Evolutionary conservation across 768 basidiomycete genomes (phyloP).

Genomic region (Termitomyces sp.): DNA sequence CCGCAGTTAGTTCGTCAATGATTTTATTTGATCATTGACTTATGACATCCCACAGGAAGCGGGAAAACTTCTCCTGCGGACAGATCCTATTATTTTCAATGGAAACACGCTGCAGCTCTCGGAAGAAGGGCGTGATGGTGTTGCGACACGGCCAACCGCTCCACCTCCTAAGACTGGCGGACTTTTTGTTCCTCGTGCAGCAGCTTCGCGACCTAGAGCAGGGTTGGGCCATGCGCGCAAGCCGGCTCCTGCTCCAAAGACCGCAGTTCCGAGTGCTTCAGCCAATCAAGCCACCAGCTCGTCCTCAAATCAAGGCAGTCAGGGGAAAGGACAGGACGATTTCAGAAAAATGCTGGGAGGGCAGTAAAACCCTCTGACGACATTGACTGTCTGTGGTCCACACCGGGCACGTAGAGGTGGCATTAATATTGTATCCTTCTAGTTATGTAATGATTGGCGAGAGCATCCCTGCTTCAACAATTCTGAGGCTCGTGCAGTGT

Average conservation of each 20-base stretch:
- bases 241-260: constrained; percentile 21
- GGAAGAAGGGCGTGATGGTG: constrained; percentile 46
- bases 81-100: constrained; percentile 72
- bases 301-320: constrained; percentile 14
- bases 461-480: too few species aligned
- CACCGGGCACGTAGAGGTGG: neutral
- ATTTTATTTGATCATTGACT: neutral
- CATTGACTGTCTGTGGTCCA: neutral
- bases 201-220: constrained; percentile 65
- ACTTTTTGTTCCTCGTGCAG: constrained; percentile 67
- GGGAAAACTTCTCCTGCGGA: constrained; percentile 69
- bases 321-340: constrained; percentile 71
- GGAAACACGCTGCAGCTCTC: constrained; percentile 58
- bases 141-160: constrained; percentile 27
- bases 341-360: constrained; percentile 77
- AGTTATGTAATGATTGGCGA: too few species aligned
- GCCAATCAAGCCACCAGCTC: constrained; percentile 17
- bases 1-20: constrained; percentile 47
- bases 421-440: neutral
- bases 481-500: too few species aligned
- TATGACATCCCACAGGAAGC: constrained; percentile 59
- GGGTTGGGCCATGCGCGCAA: constrained; percentile 63
- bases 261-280: neutral
- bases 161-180: constrained; percentile 41
- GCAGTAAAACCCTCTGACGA: neutral